Conservation (phyloP, 768 basidiomycete genomes). For the Kwoniella sp. region DNA sequence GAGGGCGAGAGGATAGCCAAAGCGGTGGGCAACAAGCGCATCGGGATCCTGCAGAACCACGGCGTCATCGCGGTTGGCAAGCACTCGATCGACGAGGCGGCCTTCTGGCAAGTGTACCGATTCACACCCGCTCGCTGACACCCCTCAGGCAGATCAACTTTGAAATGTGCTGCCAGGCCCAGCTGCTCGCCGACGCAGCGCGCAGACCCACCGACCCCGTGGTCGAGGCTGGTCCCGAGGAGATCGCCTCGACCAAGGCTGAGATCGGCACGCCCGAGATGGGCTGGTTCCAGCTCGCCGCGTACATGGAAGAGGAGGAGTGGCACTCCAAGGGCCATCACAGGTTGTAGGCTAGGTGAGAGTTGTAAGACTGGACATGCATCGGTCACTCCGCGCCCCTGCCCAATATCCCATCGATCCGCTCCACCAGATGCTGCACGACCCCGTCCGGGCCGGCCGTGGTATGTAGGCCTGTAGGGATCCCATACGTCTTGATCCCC, state of each 20-base stretch:
- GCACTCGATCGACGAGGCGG: constrained; percentile 33
- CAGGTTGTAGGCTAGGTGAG: too few species aligned
- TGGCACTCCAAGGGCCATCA: constrained; percentile 25
- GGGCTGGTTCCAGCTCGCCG: constrained; percentile 28
- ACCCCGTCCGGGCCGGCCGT: constrained; percentile 39
- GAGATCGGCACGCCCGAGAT: constrained; percentile 32
- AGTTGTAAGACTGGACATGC: too few species aligned
- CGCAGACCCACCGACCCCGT: constrained; percentile 11
- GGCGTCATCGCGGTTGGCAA: constrained; percentile 23
- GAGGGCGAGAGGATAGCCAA: constrained; percentile 30
- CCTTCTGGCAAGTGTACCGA: constrained; percentile 26
- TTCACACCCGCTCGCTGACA: not conserved
- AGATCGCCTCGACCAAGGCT: constrained; percentile 20
- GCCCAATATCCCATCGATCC: constrained; percentile 36
- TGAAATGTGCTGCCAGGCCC: constrained; percentile 34
- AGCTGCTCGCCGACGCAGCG: constrained; percentile 30
- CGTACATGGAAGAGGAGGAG: constrained; percentile 32
- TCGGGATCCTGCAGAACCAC: constrained; percentile 32
- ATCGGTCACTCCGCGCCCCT: too few species aligned
- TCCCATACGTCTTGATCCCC: constrained; percentile 39
- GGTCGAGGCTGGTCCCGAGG: constrained; percentile 20
- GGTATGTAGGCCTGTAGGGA: constrained; percentile 44
- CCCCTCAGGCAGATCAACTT: constrained; percentile 27
- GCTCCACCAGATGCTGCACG: constrained; percentile 37
- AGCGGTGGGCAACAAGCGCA: constrained; percentile 16